Conservation (phyloP, 768 basidiomycete species). For the Crassisporium funariophilum region DNA sequence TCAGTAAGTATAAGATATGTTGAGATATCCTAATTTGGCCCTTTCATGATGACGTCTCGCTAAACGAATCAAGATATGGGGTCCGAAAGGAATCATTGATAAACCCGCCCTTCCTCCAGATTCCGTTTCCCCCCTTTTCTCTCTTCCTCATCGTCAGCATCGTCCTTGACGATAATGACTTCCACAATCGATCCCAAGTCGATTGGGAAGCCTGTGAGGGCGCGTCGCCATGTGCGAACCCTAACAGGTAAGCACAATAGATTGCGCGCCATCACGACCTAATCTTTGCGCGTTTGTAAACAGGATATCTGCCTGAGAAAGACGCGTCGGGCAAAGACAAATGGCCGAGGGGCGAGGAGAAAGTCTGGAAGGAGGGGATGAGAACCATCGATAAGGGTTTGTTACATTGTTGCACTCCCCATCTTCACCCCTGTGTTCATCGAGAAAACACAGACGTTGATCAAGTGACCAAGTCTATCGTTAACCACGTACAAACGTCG, state of each 20-base stretch:
- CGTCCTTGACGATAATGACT: constrained; percentile 48
- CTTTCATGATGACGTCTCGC: constrained; percentile 24
- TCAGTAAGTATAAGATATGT: too few species aligned
- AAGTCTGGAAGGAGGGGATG: constrained; percentile 67
- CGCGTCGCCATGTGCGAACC: constrained; percentile 69
- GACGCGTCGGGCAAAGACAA: constrained; percentile 79
- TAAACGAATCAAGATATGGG: constrained; percentile 13
- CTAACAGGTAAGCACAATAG: constrained; percentile 50
- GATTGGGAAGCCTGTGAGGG: constrained; percentile 62
- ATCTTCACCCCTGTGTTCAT: constrained; percentile 3
- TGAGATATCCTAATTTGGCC: too few species aligned
- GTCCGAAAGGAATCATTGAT: constrained; percentile 5
- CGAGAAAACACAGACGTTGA: constrained; percentile 50
- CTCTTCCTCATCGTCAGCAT: constrained; percentile 9
- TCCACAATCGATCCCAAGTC: constrained; percentile 64
- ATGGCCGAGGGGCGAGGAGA: constrained; percentile 84
- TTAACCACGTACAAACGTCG: constrained; percentile 85
- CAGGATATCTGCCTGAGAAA: constrained; percentile 79
- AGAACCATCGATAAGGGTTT: constrained; percentile 59
- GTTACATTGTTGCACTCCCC: constrained; percentile 6
- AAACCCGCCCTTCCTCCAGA: constrained; percentile 5
- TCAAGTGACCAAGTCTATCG: constrained; percentile 71
- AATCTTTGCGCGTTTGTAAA: neutral
- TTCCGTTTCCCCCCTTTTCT: constrained; percentile 9
- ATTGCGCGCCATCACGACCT: neutral